Base-by-base conservation (phyloP, 371 early-diverging fungal genomes). In the Syncephalastrum contaminatum region DNA sequence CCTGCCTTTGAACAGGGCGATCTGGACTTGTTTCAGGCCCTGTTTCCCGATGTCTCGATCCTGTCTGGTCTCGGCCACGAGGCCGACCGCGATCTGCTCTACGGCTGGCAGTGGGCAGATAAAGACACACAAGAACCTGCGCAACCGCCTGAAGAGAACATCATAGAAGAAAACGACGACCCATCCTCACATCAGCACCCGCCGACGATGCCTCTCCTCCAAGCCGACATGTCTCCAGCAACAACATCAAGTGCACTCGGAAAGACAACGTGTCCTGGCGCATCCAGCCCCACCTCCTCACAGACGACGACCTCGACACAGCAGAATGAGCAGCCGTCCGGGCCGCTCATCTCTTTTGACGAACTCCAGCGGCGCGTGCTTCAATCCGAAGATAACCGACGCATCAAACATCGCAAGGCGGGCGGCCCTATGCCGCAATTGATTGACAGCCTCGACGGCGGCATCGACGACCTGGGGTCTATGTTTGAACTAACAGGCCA, bases 401-500 rank as follows among this genome's bases (percentile, higher is more conserved):
- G 52, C 56, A 30, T 30, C 36, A 30, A 30, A 10, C 36, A 30
- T 10, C 36, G 36, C 36, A 30, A 30, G 36, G 36, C 36, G 0
- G 36, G 36, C 7, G 36, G 10, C 1, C 36, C 36, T 10, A 30
- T 30, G 4, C 72, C 62, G n/a, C 73, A 75, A 25, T 61, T 66
- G 44, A 68, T 79, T 4, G 80, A 79, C 43, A 75, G 76, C 19
- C 57, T 79, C 13, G 80, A 79, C 48, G 80, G 80, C 36, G 80
- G 66, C 0, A 60, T 64, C 2, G 80, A 73, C 27, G 80, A 79
- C 48, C 66, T 79, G 25, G 80, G 80, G 8, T 56, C 72, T 48
- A 72, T 79, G 70, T 73, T 79, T 62, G 52, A 63, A 24, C 42
- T 47, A 15, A 36, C 44, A 36, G 58, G 67, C 7, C 56, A 54